These are phyloP conservation scores for Spiraea crenata DNA, from an alignment of 331 rosid genomes.

Conservation along the genomic window DNA sequence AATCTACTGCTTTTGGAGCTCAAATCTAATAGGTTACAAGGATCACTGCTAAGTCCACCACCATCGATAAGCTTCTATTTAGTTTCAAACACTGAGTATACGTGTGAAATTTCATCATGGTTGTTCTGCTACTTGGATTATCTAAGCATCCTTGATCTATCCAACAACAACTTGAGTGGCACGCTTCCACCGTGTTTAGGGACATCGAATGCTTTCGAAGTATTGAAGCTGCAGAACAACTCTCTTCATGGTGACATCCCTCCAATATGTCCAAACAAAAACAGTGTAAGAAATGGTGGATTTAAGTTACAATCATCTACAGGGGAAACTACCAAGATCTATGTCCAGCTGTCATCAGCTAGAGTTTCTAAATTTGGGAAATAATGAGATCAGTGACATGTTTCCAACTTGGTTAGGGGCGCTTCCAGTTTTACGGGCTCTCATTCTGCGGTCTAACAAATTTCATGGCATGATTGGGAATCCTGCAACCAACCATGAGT, in stretches of 20 bases:
- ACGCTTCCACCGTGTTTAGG: constrained; percentile 9
- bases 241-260: constrained; percentile 7
- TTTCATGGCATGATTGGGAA: constrained; percentile 12
- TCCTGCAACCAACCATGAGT: neutral
- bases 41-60: neutral
- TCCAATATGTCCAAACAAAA: neutral
- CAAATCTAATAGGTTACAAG: neutral
- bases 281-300: neutral
- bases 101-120: constrained; percentile 4
- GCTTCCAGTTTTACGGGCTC: constrained; percentile 3
- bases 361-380: neutral
- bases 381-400: constrained; percentile 2
- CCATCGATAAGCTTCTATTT: too few relatives aligned
- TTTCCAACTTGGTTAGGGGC: constrained; percentile 22
- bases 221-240: neutral
- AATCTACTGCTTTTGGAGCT: neutral
- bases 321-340: constrained; percentile 6
- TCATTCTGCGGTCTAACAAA: constrained; percentile 1
- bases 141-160: neutral
- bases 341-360: constrained; percentile 6
- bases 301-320: constrained; percentile 2
- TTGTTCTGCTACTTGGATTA: constrained; percentile 12
- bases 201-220: neutral
- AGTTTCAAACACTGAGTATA: too few relatives aligned
- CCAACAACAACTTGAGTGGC: neutral